Evolutionary conservation across 352 stramenopile genomes (phyloP).

Genomic region (Phytopythium ostracodes): DNA sequence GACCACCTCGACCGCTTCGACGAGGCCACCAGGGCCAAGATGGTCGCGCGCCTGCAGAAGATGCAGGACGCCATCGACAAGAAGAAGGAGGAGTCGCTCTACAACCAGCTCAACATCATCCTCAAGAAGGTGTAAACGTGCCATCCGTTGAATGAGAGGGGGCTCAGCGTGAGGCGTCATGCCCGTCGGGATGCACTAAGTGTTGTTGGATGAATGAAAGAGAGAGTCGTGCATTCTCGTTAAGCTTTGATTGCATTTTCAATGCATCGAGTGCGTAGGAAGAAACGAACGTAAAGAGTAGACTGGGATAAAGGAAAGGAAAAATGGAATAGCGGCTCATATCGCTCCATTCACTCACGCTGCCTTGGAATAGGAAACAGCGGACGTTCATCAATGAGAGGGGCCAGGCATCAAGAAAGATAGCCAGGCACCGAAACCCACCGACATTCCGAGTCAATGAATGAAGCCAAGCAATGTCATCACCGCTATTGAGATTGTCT

Average conservation of each 20-base stretch:
- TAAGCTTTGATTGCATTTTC: not conserved
- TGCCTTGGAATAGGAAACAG: conserved; percentile 36
- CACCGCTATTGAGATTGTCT: conserved; percentile 17
- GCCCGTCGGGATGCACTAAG: too few relatives aligned
- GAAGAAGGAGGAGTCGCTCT: conserved; percentile 80
- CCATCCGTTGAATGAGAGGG: not conserved
- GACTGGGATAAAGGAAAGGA: too few relatives aligned
- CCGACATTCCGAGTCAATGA: conserved; percentile 19
- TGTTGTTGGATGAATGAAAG: not conserved
- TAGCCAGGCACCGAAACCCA: not conserved
- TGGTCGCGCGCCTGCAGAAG: conserved; percentile 47
- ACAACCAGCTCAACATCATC: conserved; percentile 86
- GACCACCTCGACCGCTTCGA: conserved; percentile 69
- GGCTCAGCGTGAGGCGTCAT: too few relatives aligned
- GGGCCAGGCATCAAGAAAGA: not conserved
- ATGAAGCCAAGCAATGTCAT: conserved; percentile 13
- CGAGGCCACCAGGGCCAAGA: conserved; percentile 47
- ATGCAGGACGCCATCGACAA: conserved; percentile 79
- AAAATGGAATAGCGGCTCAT: conserved; percentile 21
- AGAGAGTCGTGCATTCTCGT: not conserved
- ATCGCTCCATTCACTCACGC: conserved; percentile 35
- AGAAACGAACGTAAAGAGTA: too few relatives aligned
- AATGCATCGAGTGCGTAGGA: too few relatives aligned
- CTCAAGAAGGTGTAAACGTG: conserved; percentile 68
- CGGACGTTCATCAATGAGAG: conserved; percentile 17